A percentile compares a stretch with the other conserved stretches of the same genome.
Conservation (phyloP, 2,329 filamentous ascomycete species). For the Davidsoniella neocaledoniae region DNA sequence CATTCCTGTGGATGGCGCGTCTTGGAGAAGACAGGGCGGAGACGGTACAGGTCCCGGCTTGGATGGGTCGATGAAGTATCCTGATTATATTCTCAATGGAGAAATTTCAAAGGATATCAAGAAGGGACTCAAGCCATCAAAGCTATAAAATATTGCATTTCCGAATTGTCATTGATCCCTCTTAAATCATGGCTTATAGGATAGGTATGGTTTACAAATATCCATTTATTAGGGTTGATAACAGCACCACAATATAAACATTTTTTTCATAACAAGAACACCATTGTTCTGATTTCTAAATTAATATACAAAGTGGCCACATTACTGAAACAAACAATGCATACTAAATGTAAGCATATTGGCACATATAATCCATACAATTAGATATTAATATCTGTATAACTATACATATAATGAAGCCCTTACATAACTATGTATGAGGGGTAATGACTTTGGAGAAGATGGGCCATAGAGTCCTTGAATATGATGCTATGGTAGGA, state of each 20-base stretch:
- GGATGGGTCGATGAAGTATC: constrained; percentile 33
- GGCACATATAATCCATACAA: background rate
- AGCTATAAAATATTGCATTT: constrained; percentile 20
- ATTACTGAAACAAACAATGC: background rate
- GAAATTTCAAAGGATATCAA: constrained; percentile 21
- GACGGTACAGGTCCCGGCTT: constrained; percentile 27
- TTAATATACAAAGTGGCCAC: background rate
- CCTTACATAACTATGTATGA: background rate
- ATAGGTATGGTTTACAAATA: too few relatives aligned
- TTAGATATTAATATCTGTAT: background rate
- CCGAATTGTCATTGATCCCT: background rate
- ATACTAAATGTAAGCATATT: too few relatives aligned
- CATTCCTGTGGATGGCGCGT: constrained; percentile 53
- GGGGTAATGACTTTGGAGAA: background rate
- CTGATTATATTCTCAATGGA: constrained; percentile 28
- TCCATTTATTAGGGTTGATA: background rate
- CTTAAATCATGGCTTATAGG: background rate
- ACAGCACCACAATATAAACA: too few relatives aligned
- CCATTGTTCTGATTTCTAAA: background rate
- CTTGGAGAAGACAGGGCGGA: constrained; percentile 34
- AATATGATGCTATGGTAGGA: too few relatives aligned
- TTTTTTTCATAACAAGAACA: too few relatives aligned
- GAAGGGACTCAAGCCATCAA: constrained; percentile 22
- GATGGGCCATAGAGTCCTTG: too few relatives aligned
- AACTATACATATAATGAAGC: background rate